phyloP scores from a whole-genome alignment of 2,329 filamentous ascomycete species.

The Rhynchosporium agropyri region DNA sequence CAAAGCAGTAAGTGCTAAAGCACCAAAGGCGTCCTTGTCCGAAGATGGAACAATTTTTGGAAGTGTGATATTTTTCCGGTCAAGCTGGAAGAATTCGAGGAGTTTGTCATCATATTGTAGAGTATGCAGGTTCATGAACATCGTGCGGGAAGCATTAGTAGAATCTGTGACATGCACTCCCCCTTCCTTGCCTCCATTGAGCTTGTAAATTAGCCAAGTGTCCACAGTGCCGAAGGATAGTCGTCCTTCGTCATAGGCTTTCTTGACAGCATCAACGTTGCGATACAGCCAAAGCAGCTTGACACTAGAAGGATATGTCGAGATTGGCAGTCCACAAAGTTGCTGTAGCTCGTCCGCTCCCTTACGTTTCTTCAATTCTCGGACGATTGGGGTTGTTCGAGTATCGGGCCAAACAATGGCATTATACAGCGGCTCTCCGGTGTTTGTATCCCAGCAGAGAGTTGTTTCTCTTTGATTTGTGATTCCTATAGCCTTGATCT shows the following conservation, averaged over 20 bases:
- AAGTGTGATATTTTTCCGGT: conserved; percentile 68
- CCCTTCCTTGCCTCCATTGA: conserved; percentile 69
- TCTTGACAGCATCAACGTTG: conserved; percentile 66
- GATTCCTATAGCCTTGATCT: conserved; percentile 76
- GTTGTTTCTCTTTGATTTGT: conserved; percentile 83
- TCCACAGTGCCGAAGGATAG: conserved; percentile 82
- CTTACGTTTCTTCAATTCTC: conserved; percentile 67
- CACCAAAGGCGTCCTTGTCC: conserved; percentile 68
- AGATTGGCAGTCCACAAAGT: conserved; percentile 76
- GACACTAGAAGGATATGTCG: conserved; percentile 78
- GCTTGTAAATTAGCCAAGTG: conserved; percentile 77
- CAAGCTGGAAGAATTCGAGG: conserved; percentile 74
- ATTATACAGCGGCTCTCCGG: conserved; percentile 76
- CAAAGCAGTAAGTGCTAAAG: conserved; percentile 60
- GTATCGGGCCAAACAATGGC: conserved; percentile 87
- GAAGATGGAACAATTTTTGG: conserved; percentile 80
- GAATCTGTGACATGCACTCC: conserved; percentile 75
- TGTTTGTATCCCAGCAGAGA: conserved; percentile 76
- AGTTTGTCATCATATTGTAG: conserved; percentile 74
- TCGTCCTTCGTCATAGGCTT: conserved; percentile 71
- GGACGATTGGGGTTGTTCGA: conserved; percentile 70
- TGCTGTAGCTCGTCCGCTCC: conserved; percentile 68
- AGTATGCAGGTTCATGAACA: conserved; percentile 83
- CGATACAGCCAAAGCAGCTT: conserved; percentile 79
- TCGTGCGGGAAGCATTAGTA: conserved; percentile 81